phyloP scores from a whole-genome alignment of 345 rosid species.

The Hypericum androsaemum region DNA sequence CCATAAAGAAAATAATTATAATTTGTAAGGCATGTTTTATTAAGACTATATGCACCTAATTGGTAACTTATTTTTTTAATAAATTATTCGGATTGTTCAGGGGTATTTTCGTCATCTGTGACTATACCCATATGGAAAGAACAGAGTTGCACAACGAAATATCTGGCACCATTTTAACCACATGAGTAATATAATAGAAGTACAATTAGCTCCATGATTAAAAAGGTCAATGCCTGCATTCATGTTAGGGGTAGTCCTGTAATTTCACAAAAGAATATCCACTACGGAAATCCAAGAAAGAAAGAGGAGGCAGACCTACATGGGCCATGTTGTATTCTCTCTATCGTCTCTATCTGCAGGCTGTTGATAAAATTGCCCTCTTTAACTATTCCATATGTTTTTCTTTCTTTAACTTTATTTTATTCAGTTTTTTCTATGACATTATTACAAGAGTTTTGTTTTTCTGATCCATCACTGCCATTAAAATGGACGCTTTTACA shows the following conservation, averaged over 20 bases:
- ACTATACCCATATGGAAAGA: not conserved
- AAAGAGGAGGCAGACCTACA: slow-evolving; percentile 35
- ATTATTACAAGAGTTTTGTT: too few species aligned
- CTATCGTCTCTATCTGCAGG: slow-evolving; percentile 56
- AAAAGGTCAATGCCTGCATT: slow-evolving; percentile 17
- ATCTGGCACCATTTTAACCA: not conserved
- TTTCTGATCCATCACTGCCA: too few species aligned
- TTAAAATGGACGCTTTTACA: too few species aligned
- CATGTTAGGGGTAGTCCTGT: slow-evolving; percentile 27
- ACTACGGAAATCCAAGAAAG: slow-evolving; percentile 40
- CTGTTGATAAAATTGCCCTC: slow-evolving; percentile 14
- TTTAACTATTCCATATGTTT: not conserved
- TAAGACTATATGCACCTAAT: not conserved
- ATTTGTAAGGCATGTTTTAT: not conserved
- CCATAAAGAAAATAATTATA: not conserved
- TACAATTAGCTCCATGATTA: too few species aligned
- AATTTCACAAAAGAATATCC: slow-evolving; percentile 12
- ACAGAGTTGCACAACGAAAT: slow-evolving; percentile 5
- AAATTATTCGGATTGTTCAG: not conserved
- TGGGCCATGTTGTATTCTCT: slow-evolving; percentile 32
- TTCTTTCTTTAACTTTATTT: too few species aligned
- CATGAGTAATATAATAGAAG: not conserved
- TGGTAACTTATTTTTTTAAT: not conserved
- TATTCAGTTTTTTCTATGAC: too few species aligned
- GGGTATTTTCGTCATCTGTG: slow-evolving; percentile 5